Base-by-base conservation (phyloP, 345 rosid genomes). In the Dipteronia dyeriana region DNA sequence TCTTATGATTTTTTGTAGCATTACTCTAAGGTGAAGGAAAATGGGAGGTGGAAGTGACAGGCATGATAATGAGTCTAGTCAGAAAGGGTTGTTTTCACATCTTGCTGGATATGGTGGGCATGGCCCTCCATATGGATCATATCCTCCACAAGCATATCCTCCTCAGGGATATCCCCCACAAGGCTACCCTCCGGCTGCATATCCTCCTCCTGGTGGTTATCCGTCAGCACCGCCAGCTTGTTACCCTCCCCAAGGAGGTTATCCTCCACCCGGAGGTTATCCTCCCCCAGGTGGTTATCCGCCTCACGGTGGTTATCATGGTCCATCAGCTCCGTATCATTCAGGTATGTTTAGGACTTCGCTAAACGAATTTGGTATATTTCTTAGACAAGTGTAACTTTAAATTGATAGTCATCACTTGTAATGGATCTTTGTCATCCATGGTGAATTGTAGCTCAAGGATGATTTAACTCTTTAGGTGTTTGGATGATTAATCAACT, bases 71-170 rank as follows among this genome's bases (percentile, higher is more conserved):
- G 92, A 79, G 4, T 41, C 86, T 6, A 71, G 68, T 14, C 91
- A 91, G 83, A 92, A 74, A 85, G 98, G 97, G 56, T 69, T 92
- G 71, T 83, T 92, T 74, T 92, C 94, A 25, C 20, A 80, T 79
- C 88, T 91, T 49, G 92, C 83, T 76, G 97, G 94, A 62, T 91
- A 60, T 66, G 86, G 83, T 0, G 94, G 90, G 56, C 83, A 82
- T 57, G 13, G 76, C 60, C 86, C 84, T 72, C 83, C 85, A 9
- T 75, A 79, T 34, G 78, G 83, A 74, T 43, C 83, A 20, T 78
- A 82, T 54, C 74, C 86, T 31, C 74, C 82, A 8, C 83, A 81
- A 25, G 80, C 81, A 10, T 87, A 85, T 74, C 84, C 85, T 62
- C 86, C 79, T 1, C 86, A 76, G 2, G 84, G 80, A 13, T 84